A percentile compares a stretch with the other conserved stretches of the same genome.
Evolutionary conservation across 371 early-diverging fungal genomes (phyloP).

Genomic region (Lichtheimia corymbifera): DNA sequence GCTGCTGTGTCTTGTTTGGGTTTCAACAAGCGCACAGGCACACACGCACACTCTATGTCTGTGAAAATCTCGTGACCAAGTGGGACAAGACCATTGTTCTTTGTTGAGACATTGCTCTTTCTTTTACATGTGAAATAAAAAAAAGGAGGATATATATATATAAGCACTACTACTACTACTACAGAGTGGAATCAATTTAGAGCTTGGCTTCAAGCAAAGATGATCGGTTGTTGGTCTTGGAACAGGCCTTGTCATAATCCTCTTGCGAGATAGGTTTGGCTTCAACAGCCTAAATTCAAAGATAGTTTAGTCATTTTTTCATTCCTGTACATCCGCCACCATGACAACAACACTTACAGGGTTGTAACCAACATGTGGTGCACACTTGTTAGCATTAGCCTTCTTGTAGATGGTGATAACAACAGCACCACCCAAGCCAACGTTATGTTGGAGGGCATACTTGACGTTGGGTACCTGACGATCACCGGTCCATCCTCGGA

Average conservation of each 20-base stretch:
- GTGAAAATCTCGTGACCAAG: no score
- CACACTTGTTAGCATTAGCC: conserved; percentile 36
- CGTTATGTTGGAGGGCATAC: conserved; percentile 79
- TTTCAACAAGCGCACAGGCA: no score
- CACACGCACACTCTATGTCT: no score
- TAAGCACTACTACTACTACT: not conserved
- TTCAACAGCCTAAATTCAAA: conserved; percentile 45
- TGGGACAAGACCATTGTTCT: no score
- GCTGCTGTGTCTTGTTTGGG: no score
- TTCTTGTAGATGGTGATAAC: conserved; percentile 73
- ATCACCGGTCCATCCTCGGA: conserved; percentile 72
- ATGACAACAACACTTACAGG: conserved; percentile 31
- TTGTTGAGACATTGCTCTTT: not conserved
- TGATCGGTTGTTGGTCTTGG: conserved; percentile 49
- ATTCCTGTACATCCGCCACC: not conserved
- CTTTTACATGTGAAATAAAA: not conserved
- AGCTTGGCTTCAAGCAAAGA: conserved; percentile 45
- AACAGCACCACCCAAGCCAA: conserved; percentile 83
- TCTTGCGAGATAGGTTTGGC: conserved; percentile 60
- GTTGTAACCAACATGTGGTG: conserved; percentile 73
- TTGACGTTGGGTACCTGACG: conserved; percentile 72
- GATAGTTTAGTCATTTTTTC: not conserved
- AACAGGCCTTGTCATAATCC: conserved; percentile 60
- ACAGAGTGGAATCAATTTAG: conserved; percentile 7
- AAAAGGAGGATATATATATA: not conserved